These are phyloP conservation scores for Sugiyamaella novakii DNA, from an alignment of 1,139 yeast species.

Conservation along the genomic window DNA sequence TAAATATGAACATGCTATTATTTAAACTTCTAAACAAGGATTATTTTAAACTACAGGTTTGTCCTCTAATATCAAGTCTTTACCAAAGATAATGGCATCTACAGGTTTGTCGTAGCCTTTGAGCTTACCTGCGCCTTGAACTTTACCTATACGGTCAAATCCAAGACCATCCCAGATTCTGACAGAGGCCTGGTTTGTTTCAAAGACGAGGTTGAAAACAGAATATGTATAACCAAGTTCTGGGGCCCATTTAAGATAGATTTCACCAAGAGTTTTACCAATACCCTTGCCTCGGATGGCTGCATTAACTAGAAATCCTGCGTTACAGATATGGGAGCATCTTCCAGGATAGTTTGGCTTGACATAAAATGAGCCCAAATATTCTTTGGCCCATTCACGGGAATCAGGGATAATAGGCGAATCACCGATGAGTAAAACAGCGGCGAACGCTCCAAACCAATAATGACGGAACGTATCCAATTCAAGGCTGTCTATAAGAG, in stretches of 20 bases:
- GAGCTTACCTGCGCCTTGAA: constrained; percentile 82
- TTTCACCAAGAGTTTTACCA: constrained; percentile 80
- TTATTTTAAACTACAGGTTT: too few relatives aligned
- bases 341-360: constrained; percentile 93
- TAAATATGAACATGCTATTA: too few relatives aligned
- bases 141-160: constrained; percentile 74
- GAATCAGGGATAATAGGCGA: constrained; percentile 39
- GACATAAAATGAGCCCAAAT: constrained; percentile 80
- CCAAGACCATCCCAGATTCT: constrained; percentile 77
- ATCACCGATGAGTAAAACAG: constrained; percentile 71
- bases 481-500: constrained; percentile 76
- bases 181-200: constrained; percentile 80
- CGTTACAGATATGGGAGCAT: constrained; percentile 90
- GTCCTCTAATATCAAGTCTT: constrained; percentile 44
- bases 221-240: constrained; percentile 81
- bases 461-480: constrained; percentile 72
- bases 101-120: constrained; percentile 83
- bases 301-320: constrained; percentile 84
- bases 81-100: constrained; percentile 77
- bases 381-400: constrained; percentile 86
- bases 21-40: too few relatives aligned
- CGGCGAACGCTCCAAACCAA: constrained; percentile 89
- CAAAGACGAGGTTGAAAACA: constrained; percentile 84
- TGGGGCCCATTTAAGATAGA: constrained; percentile 90
- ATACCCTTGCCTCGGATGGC: constrained; percentile 93